These are phyloP conservation scores for Plicaturopsis crispa DNA, from an alignment of 768 basidiomycete genomes.

Conservation along the genomic window DNA sequence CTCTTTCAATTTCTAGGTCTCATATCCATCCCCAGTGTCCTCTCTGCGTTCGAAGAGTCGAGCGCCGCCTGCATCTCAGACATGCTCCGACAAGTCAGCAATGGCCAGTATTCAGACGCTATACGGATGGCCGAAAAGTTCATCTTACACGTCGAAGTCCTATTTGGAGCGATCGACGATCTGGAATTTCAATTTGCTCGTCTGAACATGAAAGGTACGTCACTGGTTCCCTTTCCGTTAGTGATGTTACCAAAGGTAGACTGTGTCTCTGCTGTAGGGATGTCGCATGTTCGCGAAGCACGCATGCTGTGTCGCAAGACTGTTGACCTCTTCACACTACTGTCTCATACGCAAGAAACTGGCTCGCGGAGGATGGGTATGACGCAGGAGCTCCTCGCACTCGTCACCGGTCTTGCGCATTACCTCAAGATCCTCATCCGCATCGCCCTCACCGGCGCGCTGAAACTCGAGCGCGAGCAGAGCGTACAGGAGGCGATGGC, in stretches of 20 bases:
- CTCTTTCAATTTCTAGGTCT: too few relatives aligned
- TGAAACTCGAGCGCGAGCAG: constrained; percentile 92
- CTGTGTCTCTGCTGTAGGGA: constrained; percentile 49
- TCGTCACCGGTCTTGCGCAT: constrained; percentile 98
- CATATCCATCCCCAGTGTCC: constrained; percentile 66
- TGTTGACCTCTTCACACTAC: constrained; percentile 92
- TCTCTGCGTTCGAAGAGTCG: constrained; percentile 98
- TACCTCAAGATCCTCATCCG: constrained; percentile 99
- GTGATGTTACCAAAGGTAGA: constrained; percentile 9
- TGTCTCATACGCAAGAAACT: constrained; percentile 94
- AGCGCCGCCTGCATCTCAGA: constrained; percentile 98
- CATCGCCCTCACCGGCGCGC: constrained; percentile 90
- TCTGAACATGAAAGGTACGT: constrained; percentile 78
- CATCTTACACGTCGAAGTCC: constrained; percentile 94
- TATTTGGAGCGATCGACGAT: constrained; percentile 96
- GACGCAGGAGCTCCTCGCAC: constrained; percentile 93
- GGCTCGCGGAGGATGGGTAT: constrained; percentile 88
- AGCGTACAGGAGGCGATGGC: constrained; percentile 76
- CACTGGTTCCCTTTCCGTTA: constrained; percentile 1
- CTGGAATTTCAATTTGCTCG: constrained; percentile 82
- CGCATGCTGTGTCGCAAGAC: constrained; percentile 98
- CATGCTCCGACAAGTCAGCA: constrained; percentile 97
- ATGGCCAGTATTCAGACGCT: constrained; percentile 91
- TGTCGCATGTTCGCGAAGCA: constrained; percentile 97
- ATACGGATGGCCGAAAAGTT: constrained; percentile 99